Evolutionary conservation across 2,329 filamentous ascomycete genomes (phyloP), one percentile per base, ranked within the genome.

Genomic region (Plectosphaerella sp.): DNA sequence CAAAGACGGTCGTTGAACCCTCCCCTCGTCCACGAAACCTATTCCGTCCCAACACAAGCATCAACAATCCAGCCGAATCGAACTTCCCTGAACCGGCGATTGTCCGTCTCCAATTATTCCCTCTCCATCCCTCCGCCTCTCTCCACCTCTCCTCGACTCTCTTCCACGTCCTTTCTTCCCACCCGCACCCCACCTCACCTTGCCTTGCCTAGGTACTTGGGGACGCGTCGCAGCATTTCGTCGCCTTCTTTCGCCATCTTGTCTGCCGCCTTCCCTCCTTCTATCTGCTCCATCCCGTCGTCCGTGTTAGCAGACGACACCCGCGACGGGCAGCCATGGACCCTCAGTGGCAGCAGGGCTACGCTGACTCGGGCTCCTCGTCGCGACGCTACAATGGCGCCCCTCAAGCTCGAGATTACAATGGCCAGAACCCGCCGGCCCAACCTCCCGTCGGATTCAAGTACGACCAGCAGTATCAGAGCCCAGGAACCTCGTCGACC

Each of bases 401-500:
- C 57, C 39, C 48, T 11, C 72, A 78, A 58, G 72, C 75, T 60
- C 68, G 73, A 63, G 73, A 80, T 61, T 79, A 78, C 65, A 71
- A 65, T 57, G 64, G 62, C 55, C 73, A 74, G 62, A 55, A 58
- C 14, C 59, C 57, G 22, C 57, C 37, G 46, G 50, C 47, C 36
- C 56, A 82, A 64, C 74, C 80, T 54, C 78, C 82, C 47, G 74
- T 77, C 58, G 77, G 76, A 64, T 88, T 83, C 71, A 83, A 84
- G 60, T 88, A 88, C 68, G 84, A 88, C 60, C 77, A 84, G 63
- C 88, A 87, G 66, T 83, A 85, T 65, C 59, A 59, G 53, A 59
- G 63, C 55, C 57, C 63, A 63, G 58, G 67, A 68, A 59, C 72
- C 62, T 58, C 66, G 71, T 56, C 72, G 74, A 74, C 84, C 63